These are phyloP conservation scores for Bisporella sp. DNA, from an alignment of 2,329 filamentous ascomycete genomes.

Conservation along the genomic window DNA sequence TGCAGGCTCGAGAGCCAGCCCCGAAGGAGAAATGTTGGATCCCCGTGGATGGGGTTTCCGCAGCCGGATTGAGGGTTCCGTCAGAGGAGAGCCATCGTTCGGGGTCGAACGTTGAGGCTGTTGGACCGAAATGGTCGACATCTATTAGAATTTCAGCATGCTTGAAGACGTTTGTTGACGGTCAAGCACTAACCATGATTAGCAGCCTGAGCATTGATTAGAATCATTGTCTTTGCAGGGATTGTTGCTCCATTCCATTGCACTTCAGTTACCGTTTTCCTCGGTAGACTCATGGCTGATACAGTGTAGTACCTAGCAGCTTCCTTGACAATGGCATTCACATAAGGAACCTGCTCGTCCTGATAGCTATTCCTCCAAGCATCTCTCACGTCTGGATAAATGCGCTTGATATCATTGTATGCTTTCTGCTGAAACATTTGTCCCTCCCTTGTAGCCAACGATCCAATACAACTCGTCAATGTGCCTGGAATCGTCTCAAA, in stretches of 20 bases:
- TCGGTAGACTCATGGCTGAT: constrained; percentile 43
- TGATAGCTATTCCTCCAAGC: constrained; percentile 39
- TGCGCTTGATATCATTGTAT: constrained; percentile 42
- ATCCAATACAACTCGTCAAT: constrained; percentile 43
- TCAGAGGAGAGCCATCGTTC: constrained; percentile 37
- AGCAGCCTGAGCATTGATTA: constrained; percentile 47
- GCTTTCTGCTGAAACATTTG: constrained; percentile 45
- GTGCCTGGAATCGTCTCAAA: constrained; percentile 49
- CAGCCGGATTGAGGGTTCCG: constrained; percentile 10
- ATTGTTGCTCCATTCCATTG: constrained; percentile 44
- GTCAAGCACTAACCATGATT: constrained; percentile 36
- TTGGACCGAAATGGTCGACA: constrained; percentile 39
- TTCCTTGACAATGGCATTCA: constrained; percentile 43
- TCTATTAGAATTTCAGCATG: constrained; percentile 26
- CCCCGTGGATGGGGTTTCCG: constrained; percentile 25
- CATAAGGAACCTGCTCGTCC: constrained; percentile 41
- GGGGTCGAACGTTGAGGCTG: constrained; percentile 39
- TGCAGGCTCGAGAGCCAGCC: constrained; percentile 43
- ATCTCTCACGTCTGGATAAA: constrained; percentile 38
- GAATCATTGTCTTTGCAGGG: constrained; percentile 44
- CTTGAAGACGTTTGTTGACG: neutral
- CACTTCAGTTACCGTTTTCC: constrained; percentile 43
- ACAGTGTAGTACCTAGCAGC: constrained; percentile 47
- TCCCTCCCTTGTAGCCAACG: constrained; percentile 39
- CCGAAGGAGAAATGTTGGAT: constrained; percentile 43